Conservation (phyloP, 1,139 yeast genomes). For the Spencermartinsiella ligniputridi region DNA sequence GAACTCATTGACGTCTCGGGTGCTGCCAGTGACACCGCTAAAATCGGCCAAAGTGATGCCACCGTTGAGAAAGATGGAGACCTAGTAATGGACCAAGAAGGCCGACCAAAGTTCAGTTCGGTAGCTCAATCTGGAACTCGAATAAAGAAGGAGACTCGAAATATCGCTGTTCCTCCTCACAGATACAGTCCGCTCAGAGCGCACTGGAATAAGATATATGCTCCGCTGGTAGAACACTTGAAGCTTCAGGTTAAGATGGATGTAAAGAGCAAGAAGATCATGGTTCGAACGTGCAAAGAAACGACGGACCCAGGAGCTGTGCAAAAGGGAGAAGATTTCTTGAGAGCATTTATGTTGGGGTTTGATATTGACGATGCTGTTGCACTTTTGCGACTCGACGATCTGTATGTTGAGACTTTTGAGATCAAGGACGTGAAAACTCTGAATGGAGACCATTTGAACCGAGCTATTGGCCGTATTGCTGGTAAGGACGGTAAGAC, state of each 20-base stretch:
- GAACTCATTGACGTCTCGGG: slow-evolving; percentile 59
- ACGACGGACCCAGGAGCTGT: slow-evolving; percentile 92
- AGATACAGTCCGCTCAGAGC: slow-evolving; percentile 89
- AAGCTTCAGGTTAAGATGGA: slow-evolving; percentile 97
- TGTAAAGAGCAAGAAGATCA: slow-evolving; percentile 76
- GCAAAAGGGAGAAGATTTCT: slow-evolving; percentile 96
- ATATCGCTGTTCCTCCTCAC: slow-evolving; percentile 93
- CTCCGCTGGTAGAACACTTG: slow-evolving; percentile 91
- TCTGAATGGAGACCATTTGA: slow-evolving; percentile 88
- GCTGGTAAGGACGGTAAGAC: slow-evolving; percentile 99
- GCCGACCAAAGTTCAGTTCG: slow-evolving; percentile 82
- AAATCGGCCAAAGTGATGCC: slow-evolving; percentile 22
- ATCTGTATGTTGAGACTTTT: slow-evolving; percentile 91
- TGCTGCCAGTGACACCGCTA: slow-evolving; percentile 32
- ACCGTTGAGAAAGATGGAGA: slow-evolving; percentile 23
- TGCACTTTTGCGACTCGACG: slow-evolving; percentile 89
- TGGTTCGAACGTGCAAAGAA: slow-evolving; percentile 72
- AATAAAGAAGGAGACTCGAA: slow-evolving; percentile 80
- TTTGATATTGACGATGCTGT: slow-evolving; percentile 97
- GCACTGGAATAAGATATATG: slow-evolving; percentile 90
- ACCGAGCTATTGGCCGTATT: slow-evolving; percentile 98
- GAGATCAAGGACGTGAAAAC: slow-evolving; percentile 97
- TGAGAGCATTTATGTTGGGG: slow-evolving; percentile 91
- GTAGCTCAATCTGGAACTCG: slow-evolving; percentile 62
- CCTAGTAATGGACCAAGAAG: slow-evolving; percentile 69